A percentile compares a stretch with the other conserved stretches of the same genome.
Evolutionary conservation across 2,329 filamentous ascomycete genomes (phyloP).

Genomic region (Fusarium abutilonis): DNA sequence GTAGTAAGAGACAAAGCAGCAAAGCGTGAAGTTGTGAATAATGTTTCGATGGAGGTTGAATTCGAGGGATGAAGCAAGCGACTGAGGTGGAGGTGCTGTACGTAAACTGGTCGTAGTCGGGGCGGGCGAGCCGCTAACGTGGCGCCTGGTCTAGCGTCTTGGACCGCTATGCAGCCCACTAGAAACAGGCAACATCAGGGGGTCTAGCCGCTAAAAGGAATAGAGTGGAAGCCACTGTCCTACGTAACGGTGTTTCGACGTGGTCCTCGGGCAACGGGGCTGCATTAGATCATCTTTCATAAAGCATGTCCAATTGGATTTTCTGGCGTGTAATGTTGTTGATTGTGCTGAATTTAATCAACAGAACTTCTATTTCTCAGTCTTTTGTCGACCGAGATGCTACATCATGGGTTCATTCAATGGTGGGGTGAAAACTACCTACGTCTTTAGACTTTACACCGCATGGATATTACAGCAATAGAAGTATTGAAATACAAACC

Average conservation of each 20-base stretch:
- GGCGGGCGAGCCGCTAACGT: conserved; percentile 34
- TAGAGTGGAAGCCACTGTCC: conserved; percentile 1
- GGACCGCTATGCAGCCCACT: conserved; percentile 36
- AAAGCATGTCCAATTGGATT: too few species aligned
- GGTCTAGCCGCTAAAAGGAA: conserved; percentile 1
- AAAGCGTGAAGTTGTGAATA: conserved; percentile 27
- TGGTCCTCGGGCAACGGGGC: too few species aligned
- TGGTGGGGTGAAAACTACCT: conserved; percentile 20
- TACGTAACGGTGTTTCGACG: not conserved
- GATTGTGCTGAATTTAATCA: not conserved
- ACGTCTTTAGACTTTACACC: not conserved
- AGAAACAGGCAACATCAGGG: conserved; percentile 18
- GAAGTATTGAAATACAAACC: too few species aligned
- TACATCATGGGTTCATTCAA: conserved; percentile 4
- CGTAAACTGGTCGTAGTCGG: conserved; percentile 1
- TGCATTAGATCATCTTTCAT: too few species aligned
- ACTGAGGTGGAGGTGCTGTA: conserved; percentile 11
- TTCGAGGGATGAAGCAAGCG: conserved; percentile 34
- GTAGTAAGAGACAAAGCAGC: conserved; percentile 8
- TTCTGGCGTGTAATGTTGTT: too few species aligned
- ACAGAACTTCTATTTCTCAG: not conserved
- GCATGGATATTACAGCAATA: too few species aligned
- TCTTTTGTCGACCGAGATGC: not conserved
- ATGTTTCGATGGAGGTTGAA: conserved; percentile 21
- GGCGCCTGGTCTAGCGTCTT: conserved; percentile 40